Conservation (phyloP, 345 rosid species). For the Hibiscus trionum region DNA sequence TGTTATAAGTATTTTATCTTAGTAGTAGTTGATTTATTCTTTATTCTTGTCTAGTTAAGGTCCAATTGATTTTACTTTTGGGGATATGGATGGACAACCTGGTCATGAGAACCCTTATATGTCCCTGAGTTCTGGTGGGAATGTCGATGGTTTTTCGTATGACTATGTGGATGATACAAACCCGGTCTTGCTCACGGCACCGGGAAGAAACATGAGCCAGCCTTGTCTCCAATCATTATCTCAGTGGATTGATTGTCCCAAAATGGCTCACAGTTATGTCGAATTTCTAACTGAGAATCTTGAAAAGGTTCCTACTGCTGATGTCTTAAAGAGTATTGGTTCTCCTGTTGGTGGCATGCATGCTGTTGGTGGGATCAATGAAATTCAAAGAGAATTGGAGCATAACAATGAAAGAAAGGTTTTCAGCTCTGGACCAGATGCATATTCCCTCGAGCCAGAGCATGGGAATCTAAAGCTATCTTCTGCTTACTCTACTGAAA, state of each 20-base stretch:
- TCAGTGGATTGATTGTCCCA: slow-evolving; percentile 21
- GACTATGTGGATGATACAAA: slow-evolving; percentile 16
- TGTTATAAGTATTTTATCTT: not conserved
- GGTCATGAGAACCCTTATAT: slow-evolving; percentile 13
- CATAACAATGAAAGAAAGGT: slow-evolving; percentile 11
- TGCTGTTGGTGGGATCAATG: slow-evolving; percentile 10
- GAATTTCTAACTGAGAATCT: slow-evolving; percentile 28
- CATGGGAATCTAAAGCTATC: slow-evolving; percentile 15
- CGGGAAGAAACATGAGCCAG: slow-evolving; percentile 10
- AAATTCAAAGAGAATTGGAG: slow-evolving; percentile 10
- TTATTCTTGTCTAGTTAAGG: not conserved
- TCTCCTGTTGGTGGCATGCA: slow-evolving; percentile 10
- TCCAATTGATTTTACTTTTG: not conserved
- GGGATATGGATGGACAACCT: slow-evolving; percentile 23
- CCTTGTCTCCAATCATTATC: slow-evolving; percentile 18
- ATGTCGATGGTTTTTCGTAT: slow-evolving; percentile 13
- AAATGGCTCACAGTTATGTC: slow-evolving; percentile 22
- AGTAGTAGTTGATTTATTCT: not conserved
- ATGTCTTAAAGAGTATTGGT: slow-evolving; percentile 20
- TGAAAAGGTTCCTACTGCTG: slow-evolving; percentile 21
- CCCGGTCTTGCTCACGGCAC: not conserved
- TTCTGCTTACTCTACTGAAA: slow-evolving; percentile 12
- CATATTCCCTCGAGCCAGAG: slow-evolving; percentile 14
- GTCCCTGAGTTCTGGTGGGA: slow-evolving; percentile 16
- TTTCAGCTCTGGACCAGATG: slow-evolving; percentile 16